Base-by-base conservation (phyloP, 208 protist genomes). In the Porcisia hertigi region DNA sequence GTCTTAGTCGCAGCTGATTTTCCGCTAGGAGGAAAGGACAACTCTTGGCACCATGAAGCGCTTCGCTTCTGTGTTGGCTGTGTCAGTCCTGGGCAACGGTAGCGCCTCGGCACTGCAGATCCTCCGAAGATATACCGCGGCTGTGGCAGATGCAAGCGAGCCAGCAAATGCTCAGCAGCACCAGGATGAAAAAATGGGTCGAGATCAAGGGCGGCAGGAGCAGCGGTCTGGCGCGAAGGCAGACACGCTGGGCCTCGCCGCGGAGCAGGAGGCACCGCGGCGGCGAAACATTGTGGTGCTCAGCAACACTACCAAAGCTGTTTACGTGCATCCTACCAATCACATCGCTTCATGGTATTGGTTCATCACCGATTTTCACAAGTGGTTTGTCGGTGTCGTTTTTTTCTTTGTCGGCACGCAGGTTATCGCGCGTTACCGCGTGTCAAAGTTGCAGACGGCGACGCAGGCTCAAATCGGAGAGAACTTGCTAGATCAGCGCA, bases 281-380 rank as follows among this genome's bases (percentile, higher is more conserved):
- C 88, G 81, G 64, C 91, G 93, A 34, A 95, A 95, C 74, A 95
- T 97, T 65, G 70, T 89, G 11, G 87, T 97, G 36, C 69, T 97
- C 71, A 88, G 82, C 79, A 97, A 95, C 82, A 95, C 90, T 20
- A 94, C 89, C 57, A 97, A 97, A 67, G 89, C 84, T 6, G 90
- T 94, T 5, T 97, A 97, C 84, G 88, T 97, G 34, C 93, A 97
- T 79, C 91, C 89, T 20, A 88, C 75, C 36, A 97, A 97, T 69
- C 89, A 95, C 80, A 92, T 95, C 54, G 91, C 93, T 36, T 92
- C 89, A 4, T 97, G 93, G 91, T 95, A 94, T 74, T 97, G 93
- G 91, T 95, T 94, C 74, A 77, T 94, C 55, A 95, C 93, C 1
- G 89, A 95, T 79, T 93, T 94, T 54, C 90, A 95, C 79, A 95